A percentile compares a stretch with the other conserved stretches of the same genome.
Evolutionary conservation across 306 rosid genomes (phyloP).

Genomic region (Vachellia pachyceras): DNA sequence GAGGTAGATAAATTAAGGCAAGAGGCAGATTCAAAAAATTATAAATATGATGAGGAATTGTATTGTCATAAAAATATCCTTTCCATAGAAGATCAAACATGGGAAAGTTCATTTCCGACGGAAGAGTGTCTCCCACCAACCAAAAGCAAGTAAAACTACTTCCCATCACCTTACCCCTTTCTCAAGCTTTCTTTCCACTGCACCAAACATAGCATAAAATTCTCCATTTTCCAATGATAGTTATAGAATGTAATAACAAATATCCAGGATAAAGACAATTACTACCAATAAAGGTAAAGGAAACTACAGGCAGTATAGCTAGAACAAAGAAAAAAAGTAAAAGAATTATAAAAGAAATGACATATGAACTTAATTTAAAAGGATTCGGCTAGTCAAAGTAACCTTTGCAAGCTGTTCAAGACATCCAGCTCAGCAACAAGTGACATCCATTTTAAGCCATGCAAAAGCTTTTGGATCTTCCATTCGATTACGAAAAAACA

Average conservation of each 20-base stretch:
- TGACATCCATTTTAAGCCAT: conserved; percentile 48
- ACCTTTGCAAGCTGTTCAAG: too few species aligned
- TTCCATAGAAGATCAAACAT: neutral
- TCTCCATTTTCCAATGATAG: neutral
- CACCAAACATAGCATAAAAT: neutral
- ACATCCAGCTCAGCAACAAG: too few species aligned
- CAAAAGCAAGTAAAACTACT: neutral
- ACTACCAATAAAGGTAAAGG: conserved; percentile 12
- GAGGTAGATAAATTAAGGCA: neutral
- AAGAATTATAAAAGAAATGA: too few species aligned
- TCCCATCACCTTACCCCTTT: neutral
- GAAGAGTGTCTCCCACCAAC: neutral
- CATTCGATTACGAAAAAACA: conserved; percentile 17
- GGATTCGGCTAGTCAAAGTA: too few species aligned
- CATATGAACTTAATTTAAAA: too few species aligned
- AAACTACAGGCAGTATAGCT: conserved; percentile 11
- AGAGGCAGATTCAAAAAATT: neutral
- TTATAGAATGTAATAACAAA: neutral
- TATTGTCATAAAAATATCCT: neutral
- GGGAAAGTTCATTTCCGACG: neutral
- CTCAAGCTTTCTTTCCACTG: neutral
- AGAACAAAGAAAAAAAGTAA: neutral
- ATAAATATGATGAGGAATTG: neutral
- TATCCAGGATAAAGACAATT: conserved; percentile 22
- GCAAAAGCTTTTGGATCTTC: conserved; percentile 12